These are phyloP conservation scores for Globisporangium lucens DNA, from an alignment of 352 stramenopile species.

Conservation along the genomic window DNA sequence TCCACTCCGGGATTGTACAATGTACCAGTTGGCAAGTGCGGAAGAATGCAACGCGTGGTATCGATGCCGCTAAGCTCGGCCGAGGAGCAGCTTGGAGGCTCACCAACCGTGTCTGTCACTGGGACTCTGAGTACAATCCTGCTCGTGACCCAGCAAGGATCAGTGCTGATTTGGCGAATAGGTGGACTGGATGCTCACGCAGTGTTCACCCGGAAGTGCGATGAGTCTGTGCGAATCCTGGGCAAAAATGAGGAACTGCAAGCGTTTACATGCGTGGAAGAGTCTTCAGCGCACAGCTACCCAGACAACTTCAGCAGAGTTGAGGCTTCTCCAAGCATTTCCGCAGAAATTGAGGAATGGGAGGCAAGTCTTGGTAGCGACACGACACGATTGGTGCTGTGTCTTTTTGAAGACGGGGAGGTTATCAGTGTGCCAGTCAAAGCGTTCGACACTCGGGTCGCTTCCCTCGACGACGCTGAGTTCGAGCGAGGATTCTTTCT, in stretches of 20 bases:
- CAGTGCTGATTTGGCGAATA: not conserved
- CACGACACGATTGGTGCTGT: slow-evolving; percentile 21
- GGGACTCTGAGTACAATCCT: not conserved
- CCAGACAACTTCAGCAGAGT: not conserved
- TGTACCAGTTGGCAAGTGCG: not conserved
- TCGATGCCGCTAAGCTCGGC: not conserved
- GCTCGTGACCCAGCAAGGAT: not conserved
- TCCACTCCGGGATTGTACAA: not conserved
- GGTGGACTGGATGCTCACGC: not conserved
- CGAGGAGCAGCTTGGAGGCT: not conserved
- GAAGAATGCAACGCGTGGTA: not conserved
- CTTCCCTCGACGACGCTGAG: not conserved
- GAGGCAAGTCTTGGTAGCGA: not conserved
- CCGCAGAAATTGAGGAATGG: slow-evolving; percentile 6
- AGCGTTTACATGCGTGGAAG: not conserved
- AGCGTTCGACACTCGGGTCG: slow-evolving; percentile 6
- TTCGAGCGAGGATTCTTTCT: slow-evolving; percentile 8
- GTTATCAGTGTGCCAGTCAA: slow-evolving; percentile 14
- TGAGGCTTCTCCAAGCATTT: not conserved
- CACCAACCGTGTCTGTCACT: not conserved
- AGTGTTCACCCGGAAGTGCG: not conserved
- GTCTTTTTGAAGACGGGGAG: slow-evolving; percentile 30
- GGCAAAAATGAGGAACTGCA: slow-evolving; percentile 1
- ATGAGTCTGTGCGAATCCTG: not conserved
- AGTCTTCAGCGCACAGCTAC: too few relatives aligned